These are phyloP conservation scores for Cystobasidium pallidum DNA, from an alignment of 1,284 basidiomycete genomes.

Conservation along the genomic window DNA sequence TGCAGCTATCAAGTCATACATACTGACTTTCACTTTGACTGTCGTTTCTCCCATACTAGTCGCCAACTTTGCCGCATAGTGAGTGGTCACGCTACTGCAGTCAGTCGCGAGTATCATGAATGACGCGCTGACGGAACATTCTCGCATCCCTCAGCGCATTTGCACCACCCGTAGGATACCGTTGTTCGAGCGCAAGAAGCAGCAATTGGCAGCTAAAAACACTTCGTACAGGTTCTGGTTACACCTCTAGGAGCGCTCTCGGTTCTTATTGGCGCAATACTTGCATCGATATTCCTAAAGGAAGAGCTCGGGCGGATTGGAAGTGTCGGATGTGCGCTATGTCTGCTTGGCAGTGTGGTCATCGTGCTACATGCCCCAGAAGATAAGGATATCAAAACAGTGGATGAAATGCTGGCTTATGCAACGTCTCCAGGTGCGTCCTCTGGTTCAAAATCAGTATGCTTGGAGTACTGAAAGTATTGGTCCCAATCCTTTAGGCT, in stretches of 20 bases:
- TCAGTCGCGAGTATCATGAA: no score
- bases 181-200: not conserved
- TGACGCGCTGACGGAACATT: not conserved
- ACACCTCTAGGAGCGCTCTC: slow-evolving; percentile 93
- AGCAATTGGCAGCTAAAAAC: no score
- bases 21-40: not conserved
- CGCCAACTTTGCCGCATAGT: slow-evolving; percentile 96
- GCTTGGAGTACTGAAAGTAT: slow-evolving; percentile 1
- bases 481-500: slow-evolving; percentile 63
- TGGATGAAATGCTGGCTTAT: slow-evolving; percentile 89
- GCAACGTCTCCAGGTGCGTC: slow-evolving; percentile 81
- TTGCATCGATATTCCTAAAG: slow-evolving; percentile 88
- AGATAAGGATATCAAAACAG: slow-evolving; percentile 89
- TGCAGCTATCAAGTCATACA: not conserved
- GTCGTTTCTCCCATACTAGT: slow-evolving; percentile 62
- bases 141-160: slow-evolving; percentile 64
- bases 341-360: slow-evolving; percentile 85
- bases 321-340: slow-evolving; percentile 86
- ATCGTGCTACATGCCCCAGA: slow-evolving; percentile 96
- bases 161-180: slow-evolving; percentile 77
- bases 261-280: slow-evolving; percentile 93
- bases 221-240: slow-evolving; percentile 63
- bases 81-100: not conserved
- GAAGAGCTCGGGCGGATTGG: slow-evolving; percentile 94
- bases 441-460: not conserved